Conservation (phyloP, 768 basidiomycete genomes). For the Tulasnella calospora region DNA sequence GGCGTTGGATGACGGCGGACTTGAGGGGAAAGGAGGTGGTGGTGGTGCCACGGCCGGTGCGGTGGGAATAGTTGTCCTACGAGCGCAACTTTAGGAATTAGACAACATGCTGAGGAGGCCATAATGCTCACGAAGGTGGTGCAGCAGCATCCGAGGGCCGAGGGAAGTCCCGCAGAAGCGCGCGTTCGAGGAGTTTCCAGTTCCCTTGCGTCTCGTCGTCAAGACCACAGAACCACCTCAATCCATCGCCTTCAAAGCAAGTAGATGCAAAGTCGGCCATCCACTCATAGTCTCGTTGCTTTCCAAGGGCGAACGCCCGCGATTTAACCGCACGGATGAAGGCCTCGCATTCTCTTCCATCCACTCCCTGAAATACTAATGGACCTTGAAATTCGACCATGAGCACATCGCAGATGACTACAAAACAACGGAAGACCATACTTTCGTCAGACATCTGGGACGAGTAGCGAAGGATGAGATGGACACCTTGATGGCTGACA, state of each 20-base stretch:
- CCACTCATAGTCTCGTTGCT: conserved; percentile 6
- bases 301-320: background rate
- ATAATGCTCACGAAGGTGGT: background rate
- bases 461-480: background rate
- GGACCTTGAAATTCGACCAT: background rate
- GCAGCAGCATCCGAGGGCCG: background rate
- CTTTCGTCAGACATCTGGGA: background rate
- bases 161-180: background rate
- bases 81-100: background rate
- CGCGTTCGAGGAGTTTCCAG: conserved; percentile 1
- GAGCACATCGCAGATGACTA: background rate
- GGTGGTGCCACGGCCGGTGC: background rate
- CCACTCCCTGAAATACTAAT: background rate
- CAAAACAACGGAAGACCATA: background rate
- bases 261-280: background rate
- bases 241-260: background rate
- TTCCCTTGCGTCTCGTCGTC: background rate
- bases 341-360: conserved; percentile 5
- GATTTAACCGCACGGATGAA: conserved; percentile 1
- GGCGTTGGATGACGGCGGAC: background rate
- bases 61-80: background rate
- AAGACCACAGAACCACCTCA: background rate
- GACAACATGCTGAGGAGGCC: too few species aligned
- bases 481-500: background rate
- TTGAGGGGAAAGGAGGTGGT: background rate